phyloP scores from a whole-genome alignment of 148 eudicot genomes.

The Rhododendron kiyosumense region DNA sequence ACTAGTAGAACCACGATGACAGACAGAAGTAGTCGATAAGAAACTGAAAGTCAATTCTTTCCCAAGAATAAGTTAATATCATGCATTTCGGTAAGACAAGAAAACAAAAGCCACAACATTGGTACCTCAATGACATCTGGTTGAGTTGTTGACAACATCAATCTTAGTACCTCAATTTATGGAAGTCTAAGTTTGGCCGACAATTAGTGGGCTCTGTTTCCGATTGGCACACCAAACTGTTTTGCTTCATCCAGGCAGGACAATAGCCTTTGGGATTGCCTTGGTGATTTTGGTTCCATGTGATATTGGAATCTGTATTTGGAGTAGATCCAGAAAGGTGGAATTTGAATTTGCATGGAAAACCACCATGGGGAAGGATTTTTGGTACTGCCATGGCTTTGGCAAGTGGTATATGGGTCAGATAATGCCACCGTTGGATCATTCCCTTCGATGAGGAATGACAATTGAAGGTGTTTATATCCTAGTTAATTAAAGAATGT shows the following conservation, averaged over 20 bases:
- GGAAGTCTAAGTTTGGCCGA: background rate
- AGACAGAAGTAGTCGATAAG: background rate
- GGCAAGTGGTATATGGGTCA: background rate
- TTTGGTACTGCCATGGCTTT: background rate
- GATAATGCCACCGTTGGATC: background rate
- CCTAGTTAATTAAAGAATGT: background rate
- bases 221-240: background rate
- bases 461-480: background rate
- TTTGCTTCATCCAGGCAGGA: background rate
- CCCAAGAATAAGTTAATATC: background rate
- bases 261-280: background rate
- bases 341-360: background rate
- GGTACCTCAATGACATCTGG: background rate
- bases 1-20: background rate
- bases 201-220: background rate
- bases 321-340: background rate
- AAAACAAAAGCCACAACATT: background rate
- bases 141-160: background rate
- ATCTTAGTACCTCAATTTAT: background rate
- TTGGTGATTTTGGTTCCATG: background rate
- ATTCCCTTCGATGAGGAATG: background rate
- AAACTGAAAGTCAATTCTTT: background rate
- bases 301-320: background rate
- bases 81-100: background rate
- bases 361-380: background rate